Evolutionary conservation across 352 stramenopile species (phyloP).

Genomic region (Phytophthora macrochlamydospora): DNA sequence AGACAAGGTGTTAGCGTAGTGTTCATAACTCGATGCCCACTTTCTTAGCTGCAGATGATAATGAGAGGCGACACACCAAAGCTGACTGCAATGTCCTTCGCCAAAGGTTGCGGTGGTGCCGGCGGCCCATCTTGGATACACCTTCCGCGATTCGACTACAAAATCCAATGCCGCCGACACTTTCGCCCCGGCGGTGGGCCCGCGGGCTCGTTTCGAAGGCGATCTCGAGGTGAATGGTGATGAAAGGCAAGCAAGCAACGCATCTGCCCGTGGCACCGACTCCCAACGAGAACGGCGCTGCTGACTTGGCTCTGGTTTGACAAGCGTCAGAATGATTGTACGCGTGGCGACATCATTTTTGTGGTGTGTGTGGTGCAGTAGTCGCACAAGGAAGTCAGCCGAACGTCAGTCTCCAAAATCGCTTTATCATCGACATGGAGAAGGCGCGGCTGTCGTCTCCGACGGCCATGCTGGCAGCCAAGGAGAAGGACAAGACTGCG

Average conservation of each 20-base stretch:
- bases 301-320: background rate
- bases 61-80: no score
- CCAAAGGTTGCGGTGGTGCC: background rate
- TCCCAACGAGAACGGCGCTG: no score
- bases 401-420: background rate
- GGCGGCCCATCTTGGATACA: background rate
- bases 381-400: background rate
- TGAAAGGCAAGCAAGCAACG: no score
- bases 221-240: no score
- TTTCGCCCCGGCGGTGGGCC: background rate
- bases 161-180: background rate
- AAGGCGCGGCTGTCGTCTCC: slow-evolving; percentile 24
- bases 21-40: no score
- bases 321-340: background rate
- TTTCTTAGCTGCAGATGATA: no score
- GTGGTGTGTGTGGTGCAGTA: background rate
- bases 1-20: no score
- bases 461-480: slow-evolving; percentile 22
- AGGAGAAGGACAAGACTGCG: slow-evolving; percentile 5
- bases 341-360: no score
- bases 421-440: slow-evolving; percentile 9
- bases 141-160: background rate
- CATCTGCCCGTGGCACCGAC: no score
- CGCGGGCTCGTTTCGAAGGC: no score
- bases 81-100: no score